Percentiles rank a stretch among this genome's conserved stretches.
Conservation (phyloP, 208 protist species). For the Trypanosomatidae sp. region DNA sequence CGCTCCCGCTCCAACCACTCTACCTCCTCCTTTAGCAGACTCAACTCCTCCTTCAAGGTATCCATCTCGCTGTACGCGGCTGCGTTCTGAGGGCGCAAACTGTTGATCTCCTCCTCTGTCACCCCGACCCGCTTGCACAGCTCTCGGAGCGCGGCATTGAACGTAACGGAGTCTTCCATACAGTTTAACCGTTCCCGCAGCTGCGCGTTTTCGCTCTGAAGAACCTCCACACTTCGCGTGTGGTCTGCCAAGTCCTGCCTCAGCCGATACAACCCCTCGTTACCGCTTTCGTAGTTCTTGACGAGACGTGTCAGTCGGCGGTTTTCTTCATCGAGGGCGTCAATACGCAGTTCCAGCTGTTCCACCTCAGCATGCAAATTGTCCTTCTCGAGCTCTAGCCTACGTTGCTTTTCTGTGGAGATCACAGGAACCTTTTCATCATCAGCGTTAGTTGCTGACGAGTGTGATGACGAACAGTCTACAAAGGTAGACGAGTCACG, state of each 20-base stretch:
- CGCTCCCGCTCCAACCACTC: conserved; percentile 89
- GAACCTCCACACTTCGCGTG: conserved; percentile 55
- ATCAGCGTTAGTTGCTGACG: neutral
- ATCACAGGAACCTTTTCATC: conserved; percentile 2
- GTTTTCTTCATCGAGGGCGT: conserved; percentile 72
- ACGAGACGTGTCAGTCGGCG: conserved; percentile 49
- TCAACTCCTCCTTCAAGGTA: conserved; percentile 73
- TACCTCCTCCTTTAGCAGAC: conserved; percentile 81
- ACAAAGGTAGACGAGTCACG: conserved; percentile 19
- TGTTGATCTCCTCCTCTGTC: conserved; percentile 87
- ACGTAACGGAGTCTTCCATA: conserved; percentile 85
- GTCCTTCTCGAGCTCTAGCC: conserved; percentile 77
- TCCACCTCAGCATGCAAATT: conserved; percentile 63
- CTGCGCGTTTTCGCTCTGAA: conserved; percentile 81
- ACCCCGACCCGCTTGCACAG: conserved; percentile 78
- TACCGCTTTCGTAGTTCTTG: conserved; percentile 72
- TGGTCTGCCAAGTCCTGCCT: conserved; percentile 58
- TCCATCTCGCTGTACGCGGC: conserved; percentile 78
- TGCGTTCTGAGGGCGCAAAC: conserved; percentile 59
- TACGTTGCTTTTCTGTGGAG: conserved; percentile 21
- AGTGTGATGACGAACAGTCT: conserved; percentile 8
- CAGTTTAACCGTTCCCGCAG: conserved; percentile 76
- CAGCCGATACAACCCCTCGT: conserved; percentile 72
- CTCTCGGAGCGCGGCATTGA: conserved; percentile 81
- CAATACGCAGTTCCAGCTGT: conserved; percentile 63